phyloP scores from a whole-genome alignment of 2,329 filamentous ascomycete genomes.

The Chaetomiaceae sp. region DNA sequence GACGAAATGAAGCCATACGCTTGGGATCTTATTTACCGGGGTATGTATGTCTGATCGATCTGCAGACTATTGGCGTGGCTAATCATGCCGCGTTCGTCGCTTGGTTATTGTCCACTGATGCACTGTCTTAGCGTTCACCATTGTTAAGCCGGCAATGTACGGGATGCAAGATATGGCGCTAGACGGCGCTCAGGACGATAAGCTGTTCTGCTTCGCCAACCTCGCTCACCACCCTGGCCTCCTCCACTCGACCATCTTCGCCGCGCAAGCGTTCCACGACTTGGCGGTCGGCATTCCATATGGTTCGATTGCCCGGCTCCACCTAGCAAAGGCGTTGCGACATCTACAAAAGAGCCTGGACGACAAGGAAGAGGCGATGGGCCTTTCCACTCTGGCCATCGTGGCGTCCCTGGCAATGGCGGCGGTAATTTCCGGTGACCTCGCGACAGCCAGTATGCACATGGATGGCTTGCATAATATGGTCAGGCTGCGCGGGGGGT shows the following conservation, averaged over 20 bases:
- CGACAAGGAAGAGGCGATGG: slow-evolving; percentile 15
- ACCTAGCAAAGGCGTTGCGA: slow-evolving; percentile 1
- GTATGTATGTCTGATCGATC: neutral
- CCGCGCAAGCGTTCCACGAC: slow-evolving; percentile 27
- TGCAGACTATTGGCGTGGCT: neutral
- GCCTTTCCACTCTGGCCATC: slow-evolving; percentile 23
- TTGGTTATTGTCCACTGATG: neutral
- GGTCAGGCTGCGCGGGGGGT: slow-evolving; percentile 25
- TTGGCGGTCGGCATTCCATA: neutral
- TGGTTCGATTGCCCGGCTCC: neutral
- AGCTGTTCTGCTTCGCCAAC: slow-evolving; percentile 24
- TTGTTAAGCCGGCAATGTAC: slow-evolving; percentile 25
- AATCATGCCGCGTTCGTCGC: neutral
- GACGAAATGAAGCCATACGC: neutral
- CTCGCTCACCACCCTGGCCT: slow-evolving; percentile 24
- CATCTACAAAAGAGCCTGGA: slow-evolving; percentile 22
- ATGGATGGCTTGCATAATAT: slow-evolving; percentile 27
- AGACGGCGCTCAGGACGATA: neutral
- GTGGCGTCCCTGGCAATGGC: slow-evolving; percentile 25
- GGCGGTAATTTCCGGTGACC: slow-evolving; percentile 25
- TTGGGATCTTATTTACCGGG: neutral
- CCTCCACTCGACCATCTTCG: slow-evolving; percentile 27
- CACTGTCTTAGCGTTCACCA: slow-evolving; percentile 9
- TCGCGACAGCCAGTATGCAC: slow-evolving; percentile 23
- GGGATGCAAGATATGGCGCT: slow-evolving; percentile 4